Percentiles rank a stretch among this genome's conserved stretches.
Evolutionary conservation across 768 basidiomycete species (phyloP).

Genomic region (Lactifluus subvellereus): DNA sequence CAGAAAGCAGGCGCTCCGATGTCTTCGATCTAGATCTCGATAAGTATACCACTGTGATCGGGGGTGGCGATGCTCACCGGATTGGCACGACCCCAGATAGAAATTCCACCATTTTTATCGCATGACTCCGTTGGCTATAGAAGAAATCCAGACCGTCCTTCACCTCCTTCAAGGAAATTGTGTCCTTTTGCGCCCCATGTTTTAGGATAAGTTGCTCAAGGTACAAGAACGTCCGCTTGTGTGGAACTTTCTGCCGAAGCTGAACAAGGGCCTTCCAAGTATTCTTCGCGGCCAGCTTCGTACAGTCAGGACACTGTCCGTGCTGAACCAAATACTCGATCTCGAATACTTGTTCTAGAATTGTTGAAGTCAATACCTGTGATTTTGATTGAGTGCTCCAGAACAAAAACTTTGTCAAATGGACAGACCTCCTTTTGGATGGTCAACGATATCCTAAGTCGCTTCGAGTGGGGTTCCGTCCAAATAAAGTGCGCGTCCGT

Average conservation of each 20-base stretch:
- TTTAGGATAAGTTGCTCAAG: slow-evolving; percentile 96
- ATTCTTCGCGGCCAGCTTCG: slow-evolving; percentile 94
- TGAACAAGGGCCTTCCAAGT: slow-evolving; percentile 98
- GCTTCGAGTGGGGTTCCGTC: slow-evolving; percentile 98
- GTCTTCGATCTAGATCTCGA: slow-evolving; percentile 63
- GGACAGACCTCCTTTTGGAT: slow-evolving; percentile 91
- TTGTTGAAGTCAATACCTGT: slow-evolving; percentile 87
- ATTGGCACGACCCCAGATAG: slow-evolving; percentile 81
- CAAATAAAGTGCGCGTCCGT: slow-evolving; percentile 99
- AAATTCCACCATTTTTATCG: slow-evolving; percentile 96
- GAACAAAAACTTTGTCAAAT: not conserved
- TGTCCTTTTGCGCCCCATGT: slow-evolving; percentile 95
- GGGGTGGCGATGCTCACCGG: slow-evolving; percentile 45
- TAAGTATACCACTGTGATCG: slow-evolving; percentile 1
- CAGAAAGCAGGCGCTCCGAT: slow-evolving; percentile 90
- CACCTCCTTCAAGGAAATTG: slow-evolving; percentile 87
- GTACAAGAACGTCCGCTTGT: slow-evolving; percentile 97
- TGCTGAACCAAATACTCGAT: slow-evolving; percentile 93
- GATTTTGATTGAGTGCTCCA: slow-evolving; percentile 4
- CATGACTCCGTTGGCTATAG: slow-evolving; percentile 85
- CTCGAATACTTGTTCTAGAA: slow-evolving; percentile 96
- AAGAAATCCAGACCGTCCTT: slow-evolving; percentile 97
- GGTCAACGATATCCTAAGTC: slow-evolving; percentile 86
- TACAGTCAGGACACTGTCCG: slow-evolving; percentile 92
- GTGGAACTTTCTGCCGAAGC: slow-evolving; percentile 97